phyloP scores from a whole-genome alignment of 345 rosid species.

The Cardiospermum halicacabum region DNA sequence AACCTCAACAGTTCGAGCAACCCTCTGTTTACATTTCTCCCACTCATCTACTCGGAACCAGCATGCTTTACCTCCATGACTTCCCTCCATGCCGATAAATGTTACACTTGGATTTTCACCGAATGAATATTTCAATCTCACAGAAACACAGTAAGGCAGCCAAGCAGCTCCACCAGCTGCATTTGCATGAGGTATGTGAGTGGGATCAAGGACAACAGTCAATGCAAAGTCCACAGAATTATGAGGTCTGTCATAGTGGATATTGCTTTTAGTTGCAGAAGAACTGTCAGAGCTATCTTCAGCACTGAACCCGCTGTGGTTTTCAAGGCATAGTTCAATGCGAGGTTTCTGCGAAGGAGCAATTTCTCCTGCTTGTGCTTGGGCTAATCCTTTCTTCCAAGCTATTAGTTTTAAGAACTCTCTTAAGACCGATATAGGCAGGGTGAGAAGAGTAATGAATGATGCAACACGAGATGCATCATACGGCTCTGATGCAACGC shows the following conservation, averaged over 20 bases:
- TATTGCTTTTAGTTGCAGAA: conserved; percentile 74
- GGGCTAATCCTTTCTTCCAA: conserved; percentile 91
- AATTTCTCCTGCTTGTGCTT: conserved; percentile 72
- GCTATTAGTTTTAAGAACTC: conserved; percentile 95
- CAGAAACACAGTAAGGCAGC: conserved; percentile 93
- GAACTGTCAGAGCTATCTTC: conserved; percentile 39
- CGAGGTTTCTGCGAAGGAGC: conserved; percentile 90
- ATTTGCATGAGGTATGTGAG: conserved; percentile 70
- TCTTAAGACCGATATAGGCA: conserved; percentile 85
- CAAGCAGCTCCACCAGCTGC: conserved; percentile 99
- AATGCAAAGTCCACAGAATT: conserved; percentile 80
- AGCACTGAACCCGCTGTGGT: conserved; percentile 51
- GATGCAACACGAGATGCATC: conserved; percentile 99
- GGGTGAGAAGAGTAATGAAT: conserved; percentile 94
- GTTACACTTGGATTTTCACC: conserved; percentile 58
- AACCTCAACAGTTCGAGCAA: conserved; percentile 58
- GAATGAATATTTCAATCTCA: conserved; percentile 72
- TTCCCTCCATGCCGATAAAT: conserved; percentile 92
- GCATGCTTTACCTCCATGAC: conserved; percentile 96
- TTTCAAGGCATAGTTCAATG: conserved; percentile 88
- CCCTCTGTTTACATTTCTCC: conserved; percentile 91
- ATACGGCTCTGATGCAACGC: conserved; percentile 97
- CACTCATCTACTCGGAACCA: conserved; percentile 80
- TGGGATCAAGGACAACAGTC: conserved; percentile 91
- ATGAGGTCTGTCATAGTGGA: conserved; percentile 75